Conservation (phyloP, 2,329 filamentous ascomycete species). For the Neodidymelliopsis sp. region DNA sequence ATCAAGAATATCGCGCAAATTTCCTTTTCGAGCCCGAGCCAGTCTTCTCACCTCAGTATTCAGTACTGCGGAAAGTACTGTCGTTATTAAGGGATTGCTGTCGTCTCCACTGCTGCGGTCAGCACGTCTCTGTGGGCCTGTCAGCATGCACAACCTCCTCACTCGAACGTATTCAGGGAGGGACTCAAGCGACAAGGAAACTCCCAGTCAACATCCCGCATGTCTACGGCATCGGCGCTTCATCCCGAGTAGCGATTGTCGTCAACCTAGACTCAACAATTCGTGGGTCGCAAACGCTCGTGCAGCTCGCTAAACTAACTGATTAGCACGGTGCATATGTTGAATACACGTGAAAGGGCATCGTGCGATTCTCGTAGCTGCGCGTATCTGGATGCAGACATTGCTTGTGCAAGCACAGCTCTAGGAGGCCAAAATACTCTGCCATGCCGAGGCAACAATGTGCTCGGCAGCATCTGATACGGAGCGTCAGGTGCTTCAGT, state of each 20-base stretch:
- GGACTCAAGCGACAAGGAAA: too few relatives aligned
- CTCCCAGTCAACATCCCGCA: not conserved
- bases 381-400: conserved; percentile 10
- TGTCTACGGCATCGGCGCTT: not conserved
- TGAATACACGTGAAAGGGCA: not conserved
- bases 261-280: not conserved
- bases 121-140: conserved; percentile 14
- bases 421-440: not conserved
- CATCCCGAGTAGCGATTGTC: not conserved
- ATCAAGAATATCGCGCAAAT: not conserved
- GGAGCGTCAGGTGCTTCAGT: conserved; percentile 1
- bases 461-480: conserved; percentile 17
- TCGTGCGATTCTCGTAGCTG: conserved; percentile 3
- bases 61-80: not conserved
- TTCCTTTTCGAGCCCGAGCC: not conserved
- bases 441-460: conserved; percentile 9
- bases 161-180: too few relatives aligned
- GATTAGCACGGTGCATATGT: not conserved
- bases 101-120: conserved; percentile 2
- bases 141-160: too few relatives aligned
- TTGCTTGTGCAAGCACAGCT: conserved; percentile 8
- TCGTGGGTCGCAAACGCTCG: conserved; percentile 6
- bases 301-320: conserved; percentile 3
- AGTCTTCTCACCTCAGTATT: not conserved
- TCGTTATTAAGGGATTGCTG: not conserved